phyloP scores from a whole-genome alignment of 2,329 filamentous ascomycete species.

The Amauroascus verrucosus region DNA sequence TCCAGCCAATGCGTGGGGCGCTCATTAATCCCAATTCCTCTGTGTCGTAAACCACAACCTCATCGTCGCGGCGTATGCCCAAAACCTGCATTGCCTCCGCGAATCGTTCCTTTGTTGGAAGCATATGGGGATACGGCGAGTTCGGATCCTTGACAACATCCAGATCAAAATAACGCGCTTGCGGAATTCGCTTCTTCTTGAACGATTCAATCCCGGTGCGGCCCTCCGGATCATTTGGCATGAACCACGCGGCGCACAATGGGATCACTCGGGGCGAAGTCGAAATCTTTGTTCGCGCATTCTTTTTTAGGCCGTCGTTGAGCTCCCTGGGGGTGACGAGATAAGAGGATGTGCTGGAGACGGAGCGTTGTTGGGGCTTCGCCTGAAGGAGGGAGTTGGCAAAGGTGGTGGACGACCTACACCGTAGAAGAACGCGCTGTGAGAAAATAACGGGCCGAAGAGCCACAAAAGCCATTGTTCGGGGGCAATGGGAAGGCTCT shows the following conservation, averaged over 20 bases:
- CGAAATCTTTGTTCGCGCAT: constrained; percentile 66
- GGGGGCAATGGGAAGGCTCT: neutral
- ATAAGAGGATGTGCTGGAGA: constrained; percentile 59
- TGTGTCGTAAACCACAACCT: constrained; percentile 86
- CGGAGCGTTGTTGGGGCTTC: constrained; percentile 31
- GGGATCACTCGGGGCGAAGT: constrained; percentile 76
- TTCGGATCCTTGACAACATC: constrained; percentile 81
- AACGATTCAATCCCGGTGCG: constrained; percentile 74
- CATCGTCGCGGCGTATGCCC: constrained; percentile 78
- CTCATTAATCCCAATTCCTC: constrained; percentile 89
- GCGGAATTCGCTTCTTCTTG: constrained; percentile 71
- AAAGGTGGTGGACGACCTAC: constrained; percentile 13
- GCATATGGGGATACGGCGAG: constrained; percentile 92
- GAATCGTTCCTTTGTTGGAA: constrained; percentile 71
- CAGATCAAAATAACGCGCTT: constrained; percentile 90
- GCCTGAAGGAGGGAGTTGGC: constrained; percentile 14
- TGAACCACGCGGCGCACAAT: constrained; percentile 88
- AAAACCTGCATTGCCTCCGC: constrained; percentile 79
- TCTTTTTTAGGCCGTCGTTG: constrained; percentile 68
- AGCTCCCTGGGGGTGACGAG: constrained; percentile 79
- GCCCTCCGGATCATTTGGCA: constrained; percentile 70
- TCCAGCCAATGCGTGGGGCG: constrained; percentile 90
- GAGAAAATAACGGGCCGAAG: constrained; percentile 22
- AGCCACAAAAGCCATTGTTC: constrained; percentile 28
- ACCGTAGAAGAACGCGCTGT: constrained; percentile 7